Conservation (phyloP, 805 yeast genomes). For the Kodamaea jinghongensis region DNA sequence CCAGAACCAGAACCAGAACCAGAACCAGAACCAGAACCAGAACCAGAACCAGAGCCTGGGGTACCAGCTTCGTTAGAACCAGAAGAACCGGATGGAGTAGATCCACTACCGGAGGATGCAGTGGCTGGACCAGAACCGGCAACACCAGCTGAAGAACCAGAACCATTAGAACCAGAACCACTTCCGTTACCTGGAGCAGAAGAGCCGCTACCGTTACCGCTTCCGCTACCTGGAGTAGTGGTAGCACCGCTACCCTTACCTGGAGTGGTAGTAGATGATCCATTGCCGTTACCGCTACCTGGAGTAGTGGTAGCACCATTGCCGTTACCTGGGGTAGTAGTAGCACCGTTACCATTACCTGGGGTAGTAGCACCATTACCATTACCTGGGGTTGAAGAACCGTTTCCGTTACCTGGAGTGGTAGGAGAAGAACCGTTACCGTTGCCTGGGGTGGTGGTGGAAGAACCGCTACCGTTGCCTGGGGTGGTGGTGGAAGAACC, state of each 20-base stretch:
- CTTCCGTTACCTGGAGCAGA: background rate
- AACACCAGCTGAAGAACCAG: background rate
- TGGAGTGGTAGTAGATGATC: slow-evolving; percentile 2
- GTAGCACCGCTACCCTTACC: slow-evolving; percentile 1
- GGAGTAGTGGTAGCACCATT: slow-evolving; percentile 1
- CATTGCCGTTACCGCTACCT: slow-evolving; percentile 1
- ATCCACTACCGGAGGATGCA: slow-evolving; percentile 2
- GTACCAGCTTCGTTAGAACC: slow-evolving; percentile 1
- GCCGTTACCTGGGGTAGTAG: slow-evolving; percentile 3
- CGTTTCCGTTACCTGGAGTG: slow-evolving; percentile 2
- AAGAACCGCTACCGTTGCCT: background rate
- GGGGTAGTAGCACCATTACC: slow-evolving; percentile 3
- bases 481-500: slow-evolving; percentile 2
- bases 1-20: slow-evolving; percentile 7
- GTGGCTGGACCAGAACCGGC: background rate
- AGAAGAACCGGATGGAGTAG: background rate
- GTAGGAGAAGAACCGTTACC: slow-evolving; percentile 2
- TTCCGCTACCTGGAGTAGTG: slow-evolving; percentile 1
- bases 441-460: background rate
- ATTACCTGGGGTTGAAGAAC: slow-evolving; percentile 2
- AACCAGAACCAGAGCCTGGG: slow-evolving; percentile 6
- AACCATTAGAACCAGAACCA: slow-evolving; percentile 1
- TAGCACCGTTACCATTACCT: slow-evolving; percentile 3
- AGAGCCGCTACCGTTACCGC: slow-evolving; percentile 3
- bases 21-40: slow-evolving; percentile 3